Evolutionary conservation across 495 filamentous ascomycete genomes (phyloP), one percentile per base, ranked within the genome.

Genomic region (Aspergillus avenaceus): DNA sequence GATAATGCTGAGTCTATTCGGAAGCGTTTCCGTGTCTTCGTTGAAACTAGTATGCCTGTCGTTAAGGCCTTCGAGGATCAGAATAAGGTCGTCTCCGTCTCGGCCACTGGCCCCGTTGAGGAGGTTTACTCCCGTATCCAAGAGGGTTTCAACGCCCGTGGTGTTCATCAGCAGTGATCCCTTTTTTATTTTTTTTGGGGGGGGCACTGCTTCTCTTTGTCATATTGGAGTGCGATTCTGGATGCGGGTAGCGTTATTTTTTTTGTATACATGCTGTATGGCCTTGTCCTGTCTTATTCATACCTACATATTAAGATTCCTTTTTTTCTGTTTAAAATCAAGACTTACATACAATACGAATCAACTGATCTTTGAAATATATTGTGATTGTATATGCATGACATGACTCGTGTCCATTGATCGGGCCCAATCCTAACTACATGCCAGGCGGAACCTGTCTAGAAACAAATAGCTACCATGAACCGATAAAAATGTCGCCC

Each of bases 21-120:
- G 71, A 98, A 98, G 83, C 79, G 93, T 29, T 98, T 98, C 74
- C 80, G 84, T 51, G 91, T 86, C 4, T 98, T 97, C 61, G 74
- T 93, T 23, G 89, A 97, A 68, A 96, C 90, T 3, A 95, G 88
- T 65, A 96, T 97, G 90, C 93, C 93, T 32, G 93, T 97, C 28
- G 91, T 98, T 41, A 78, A 93, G 53, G 81, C 86, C 59, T 97
- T 86, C 69, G 84, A 85, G 71, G 73, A 71, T 52, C 71, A 91
- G 69, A 81, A 77, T 37, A 87, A 85, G 67, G 91, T 97, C 19
- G 83, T 93, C 52, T 83, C 81, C 66, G 77, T 97, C 12, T 70
- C 80, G 50, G 88, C 90, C 21, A 83, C 80, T 24, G 76, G 77
- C 19, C 55, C 65, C 16, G 82, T 86, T 3, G 87, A 91, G 5